Evolutionary conservation across 2,329 filamentous ascomycete species (phyloP), one percentile per base, ranked within the genome.

Genomic region (Emmonsiellopsis sp.): DNA sequence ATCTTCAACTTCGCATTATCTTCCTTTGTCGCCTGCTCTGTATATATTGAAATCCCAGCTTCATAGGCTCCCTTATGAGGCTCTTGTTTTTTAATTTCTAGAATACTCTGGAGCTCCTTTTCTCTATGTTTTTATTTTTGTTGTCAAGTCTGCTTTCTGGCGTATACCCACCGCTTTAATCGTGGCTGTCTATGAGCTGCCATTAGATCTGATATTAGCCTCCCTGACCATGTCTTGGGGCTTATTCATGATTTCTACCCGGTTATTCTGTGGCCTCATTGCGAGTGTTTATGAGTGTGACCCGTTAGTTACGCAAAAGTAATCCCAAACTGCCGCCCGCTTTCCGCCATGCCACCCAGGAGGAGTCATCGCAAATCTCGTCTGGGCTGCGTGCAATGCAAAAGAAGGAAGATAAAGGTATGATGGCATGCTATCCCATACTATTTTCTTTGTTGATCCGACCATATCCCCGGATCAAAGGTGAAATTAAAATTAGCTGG

Each of bases 381-480:
- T 10, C 63, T 58, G 8, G 67, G 67, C 9, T 70, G 67, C 52
- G 35, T 59, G 8, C 64, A 68, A 54, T 70, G 66, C 54, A 70
- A 69, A 53, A 55, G 61, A 55, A 53, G 65, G 38, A 68, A 67
- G 53, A 61, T 70, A 53, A 69, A 69, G 65, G 66, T 68, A 62
- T 52, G 62, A n/a, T 37, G 45, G 30, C 10, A 20, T 7, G 9
- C 40, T 10, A 20, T 45, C 42, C 34, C 31, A n/a, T 11, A 15
- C 37, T n/a, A 2, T 40, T 48, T 11, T 3, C 47, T 40, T 20
- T n/a, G 13, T 40, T 8, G n/a, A 11, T 9, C 26, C 10, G 34
- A 13, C 10, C 3, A 47, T 30, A 26, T 26, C 20, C 20, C 20
- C 3, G 20, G 20, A 41, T 43, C 38, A 44, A 16, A 9, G 15